Evolutionary conservation across 331 rosid species (phyloP), one percentile per base, ranked within the genome.

Genomic region (Spiraea crenata): DNA sequence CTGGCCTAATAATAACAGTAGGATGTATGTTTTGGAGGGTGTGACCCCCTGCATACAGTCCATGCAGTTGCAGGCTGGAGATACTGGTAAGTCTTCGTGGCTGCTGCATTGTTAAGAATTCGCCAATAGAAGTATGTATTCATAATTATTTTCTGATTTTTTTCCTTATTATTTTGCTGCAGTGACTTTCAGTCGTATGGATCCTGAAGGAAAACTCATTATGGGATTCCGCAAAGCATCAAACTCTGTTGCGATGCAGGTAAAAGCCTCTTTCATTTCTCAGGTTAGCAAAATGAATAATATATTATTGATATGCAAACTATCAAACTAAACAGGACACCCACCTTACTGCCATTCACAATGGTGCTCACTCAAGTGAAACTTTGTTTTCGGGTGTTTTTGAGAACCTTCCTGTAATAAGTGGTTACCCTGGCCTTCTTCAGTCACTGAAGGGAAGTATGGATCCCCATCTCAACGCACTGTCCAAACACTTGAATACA

Each of bases 11-110:
- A 95, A 95, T 76, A 95, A 95, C 82, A 95, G 99, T 86, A 91
- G 99, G 81, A 95, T 95, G 99, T 95, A 95, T 69, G 99, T 95
- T 78, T 85, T 95, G 80, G 99, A 95, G 83, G 99, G 99, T 8
- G 97, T 95, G 58, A 95, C 99, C 14, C 97, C 99, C 44, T 95
- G 99, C 86, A 95, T 95, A 73, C 99, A 95, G 83, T 95, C 99
- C 51, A 95, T 95, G 99, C 99, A 91, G 87, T 83, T 95, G 86
- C 99, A 95, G 80, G 99, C 99, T 73, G 99, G 99, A 75, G 99
- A 95, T 80, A 95, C 96, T 51, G 99, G 99, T 95, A 89, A 66
- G 52, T 76, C 49, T 73, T 51, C 31, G 42, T 64, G 55, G 52
- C 72, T 52, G 52, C 72, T 52, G 67, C 49, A 70, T 59, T 67